Evolutionary conservation across 2,329 filamentous ascomycete genomes (phyloP), one percentile per base, ranked within the genome.

Genomic region (Cordyceps cateniannulata): DNA sequence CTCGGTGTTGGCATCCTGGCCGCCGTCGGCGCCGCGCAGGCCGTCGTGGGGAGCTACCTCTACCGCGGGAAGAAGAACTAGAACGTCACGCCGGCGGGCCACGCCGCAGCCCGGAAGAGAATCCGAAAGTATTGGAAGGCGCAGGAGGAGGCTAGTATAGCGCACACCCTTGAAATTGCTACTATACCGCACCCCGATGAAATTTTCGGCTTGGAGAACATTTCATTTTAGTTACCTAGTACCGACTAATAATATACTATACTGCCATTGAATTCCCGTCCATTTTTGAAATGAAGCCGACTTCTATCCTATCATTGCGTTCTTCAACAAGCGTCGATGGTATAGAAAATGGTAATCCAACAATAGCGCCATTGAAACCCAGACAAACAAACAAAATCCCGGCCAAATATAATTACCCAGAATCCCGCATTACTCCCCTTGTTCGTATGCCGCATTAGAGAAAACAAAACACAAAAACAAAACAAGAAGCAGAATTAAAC

Each of bases 1-100:
- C 61, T 83, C 0, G 83, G 83, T 5, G 71, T 80, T 12, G 81
- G 81, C 47, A 75, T 85, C 44, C 57, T 83, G 3, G 76, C 78
- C 3, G 72, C 74, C 6, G 78, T 84, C 2, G 80, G 80, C 24
- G 73, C 76, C 16, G 74, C 77, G 1, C 80, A 85, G 73, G 74
- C 77, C 18, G 69, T 81, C 27, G 66, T 85, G 50, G 79, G 79
- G 57, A 71, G 75, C 71, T 84, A 73, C 63, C 73, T 77, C 51
- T 72, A 72, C 67, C 73, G 71, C 67, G 69, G 70, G 52, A 75
- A 75, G 72, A 72, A 73, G 66, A 68, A 70, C 58, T 60, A 60
- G 49, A n/a, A 40, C 3, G 40, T 16, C 16, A 48, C 42, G 58
- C 29, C 40, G 18, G n/a, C 5, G 49, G 29, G 44, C 16, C 3